Base-by-base conservation (phyloP, 2,329 filamentous ascomycete genomes). In the Penicillium expansum region DNA sequence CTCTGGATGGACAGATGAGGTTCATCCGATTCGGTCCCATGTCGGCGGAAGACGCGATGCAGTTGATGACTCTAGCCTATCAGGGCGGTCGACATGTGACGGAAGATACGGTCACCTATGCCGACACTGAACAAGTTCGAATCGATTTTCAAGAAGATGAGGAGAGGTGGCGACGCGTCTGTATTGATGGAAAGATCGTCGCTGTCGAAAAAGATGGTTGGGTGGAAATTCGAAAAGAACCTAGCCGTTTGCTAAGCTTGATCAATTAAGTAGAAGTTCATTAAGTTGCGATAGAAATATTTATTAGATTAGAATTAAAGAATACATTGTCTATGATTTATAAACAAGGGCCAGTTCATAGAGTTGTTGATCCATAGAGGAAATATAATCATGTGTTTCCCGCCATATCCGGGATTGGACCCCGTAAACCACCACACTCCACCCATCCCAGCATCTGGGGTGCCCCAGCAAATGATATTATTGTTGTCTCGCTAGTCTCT, bases 131-230 rank as follows among this genome's bases (percentile, higher is more conserved):
- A 2, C 83, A 83, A 50, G 63, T 96, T 18, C 80, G 76, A 56
- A 85, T 97, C 45, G 80, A 83, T 16, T 86, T 91, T 35, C 61
- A 77, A 1, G 90, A 94, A 67, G 78, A 83, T 1, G 57, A 70
- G 24, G 71, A 73, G 53, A 79, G 86, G 51, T 97, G 92, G 92
- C 81, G 93, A 59, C 85, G 92, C 68, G 83, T 96, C 14, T 97
- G 93, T 71, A 80, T 97, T n/a, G 93, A 97, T 73, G 93, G 93
- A 3, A 91, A 88, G 52, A 95, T 96, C 66, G 84, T 97, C 3
- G 82, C 84, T 57, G 77, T 96, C 0, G 87, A 89, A 20, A 72
- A 79, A 50, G 86, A 82, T 2, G 92, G 92, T 0, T 87, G 84
- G 80, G 83, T 96, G 73, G 83, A 85, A 57, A 82, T 96, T 35